Evolutionary conservation across 495 filamentous ascomycete genomes (phyloP), one percentile per base, ranked within the genome.

Genomic region (Penicillium canariense): DNA sequence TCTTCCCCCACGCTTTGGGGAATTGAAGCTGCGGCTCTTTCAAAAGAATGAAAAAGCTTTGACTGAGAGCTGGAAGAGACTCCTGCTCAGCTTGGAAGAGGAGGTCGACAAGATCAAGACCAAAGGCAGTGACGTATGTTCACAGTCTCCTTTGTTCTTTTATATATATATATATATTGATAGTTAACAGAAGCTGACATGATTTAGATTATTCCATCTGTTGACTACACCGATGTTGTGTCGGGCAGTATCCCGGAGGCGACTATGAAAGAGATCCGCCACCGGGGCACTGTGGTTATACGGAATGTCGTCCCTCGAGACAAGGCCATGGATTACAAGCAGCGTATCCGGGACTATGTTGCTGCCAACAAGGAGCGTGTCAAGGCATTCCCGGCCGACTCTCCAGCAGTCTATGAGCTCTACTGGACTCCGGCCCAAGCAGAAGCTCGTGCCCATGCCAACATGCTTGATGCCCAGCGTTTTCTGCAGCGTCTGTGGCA

Each of bases 381-480:
- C 7, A 77, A 73, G 35, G 73, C 82, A 9, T 82, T 86, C 59
- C 84, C 84, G 0, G 50, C 76, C 1, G 76, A 82, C 17, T 79
- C 78, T 11, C 91, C 90, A 0, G 85, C 90, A 46, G 90, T 96
- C 4, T 92, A 86, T 61, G 91, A 96, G 64, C 75, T 96, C 3
- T 96, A 96, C 73, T 96, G 91, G 91, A 87, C 88, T 1, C 80
- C 83, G 6, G 73, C 86, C 4, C 91, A 96, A 61, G 73, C 88
- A 25, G 78, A 82, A 35, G 90, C 91, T 10, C 81, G 91, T 14
- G 75, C 80, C 0, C 87, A 96, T 67, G 79, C 86, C 9, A 85
- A 87, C 45, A 54, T 96, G 56, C 73, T 96, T 4, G 68, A 77
- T 27, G 77, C 86, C 0, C 90, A 95, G 60, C 73, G 70, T 12